Evolutionary conservation across 2,329 filamentous ascomycete species (phyloP), one percentile per base, ranked within the genome.

Genomic region (Colletotrichum lindemuthianum): DNA sequence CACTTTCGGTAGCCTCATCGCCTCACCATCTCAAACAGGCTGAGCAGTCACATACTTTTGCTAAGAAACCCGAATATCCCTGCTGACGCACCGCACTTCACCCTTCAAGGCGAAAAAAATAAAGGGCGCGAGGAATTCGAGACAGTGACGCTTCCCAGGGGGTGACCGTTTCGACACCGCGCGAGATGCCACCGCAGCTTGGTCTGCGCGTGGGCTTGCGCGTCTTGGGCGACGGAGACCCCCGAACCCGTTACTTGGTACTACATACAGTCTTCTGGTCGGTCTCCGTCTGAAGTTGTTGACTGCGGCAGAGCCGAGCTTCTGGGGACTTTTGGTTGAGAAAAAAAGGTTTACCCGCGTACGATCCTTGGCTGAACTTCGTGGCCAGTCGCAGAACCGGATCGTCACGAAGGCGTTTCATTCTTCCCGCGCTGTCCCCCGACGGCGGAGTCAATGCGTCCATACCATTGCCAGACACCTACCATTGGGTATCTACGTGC

Each of bases 331-430:
- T 45, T 45, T 9, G 36, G 32, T 51, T 36, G n/a, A n/a, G n/a
- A n/a, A 40, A 63, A 63, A 16, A 65, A 65, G 47, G 40, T 65
- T 63, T 49, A 50, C 58, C 47, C 51, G 51, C 36, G 37, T 5
- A 48, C 51, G 45, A 24, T 57, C 43, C 63, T 63, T 51, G 58
- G 51, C 51, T 48, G 47, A 65, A 48, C 52, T 57, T 57, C 33
- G 24, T 33, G 39, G 47, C 52, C 59, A 57, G 51, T 51, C 36
- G 59, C 13, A n/a, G n/a, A 7, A 9, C 40, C 41, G 11, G 51
- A 63, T 63, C 51, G 51, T 44, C 47, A 36, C 52, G 33, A 12
- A 47, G 32, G 43, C 52, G 63, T 65, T 65, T 63, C 60, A 57
- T 12, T 43, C 6, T 5, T 24, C 32, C 32, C 24, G 41, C 51